phyloP scores from a whole-genome alignment of 1,284 basidiomycete species.

The Pyrrhoderma noxium region DNA sequence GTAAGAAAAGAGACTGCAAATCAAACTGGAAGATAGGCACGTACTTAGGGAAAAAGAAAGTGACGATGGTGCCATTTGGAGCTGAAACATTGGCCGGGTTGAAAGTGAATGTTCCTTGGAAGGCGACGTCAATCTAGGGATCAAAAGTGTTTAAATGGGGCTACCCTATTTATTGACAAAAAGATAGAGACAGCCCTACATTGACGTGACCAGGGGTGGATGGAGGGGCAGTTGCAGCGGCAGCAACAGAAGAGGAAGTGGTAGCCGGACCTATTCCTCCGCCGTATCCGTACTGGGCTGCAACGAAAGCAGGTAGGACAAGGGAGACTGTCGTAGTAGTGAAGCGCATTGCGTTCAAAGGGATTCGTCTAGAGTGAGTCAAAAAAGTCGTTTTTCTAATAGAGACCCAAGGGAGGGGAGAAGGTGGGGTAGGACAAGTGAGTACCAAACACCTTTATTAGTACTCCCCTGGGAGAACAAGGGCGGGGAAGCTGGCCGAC shows the following conservation, averaged over 20 bases:
- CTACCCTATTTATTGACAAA: too few relatives aligned
- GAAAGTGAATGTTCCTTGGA: constrained; percentile 26
- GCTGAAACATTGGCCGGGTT: constrained; percentile 18
- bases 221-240: constrained; percentile 39
- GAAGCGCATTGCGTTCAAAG: constrained; percentile 11
- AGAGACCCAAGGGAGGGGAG: constrained; percentile 1
- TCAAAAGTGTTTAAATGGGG: neutral
- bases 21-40: constrained; percentile 17
- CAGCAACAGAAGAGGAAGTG: constrained; percentile 20
- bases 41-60: constrained; percentile 47
- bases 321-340: constrained; percentile 7
- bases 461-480: neutral
- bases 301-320: constrained; percentile 31
- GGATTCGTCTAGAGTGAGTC: neutral
- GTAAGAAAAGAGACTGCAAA: neutral
- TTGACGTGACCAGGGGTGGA: constrained; percentile 36
- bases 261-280: constrained; percentile 20
- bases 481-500: constrained; percentile 14
- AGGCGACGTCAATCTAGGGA: constrained; percentile 40
- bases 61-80: constrained; percentile 37
- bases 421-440: constrained; percentile 3
- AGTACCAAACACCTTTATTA: constrained; percentile 8
- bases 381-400: neutral
- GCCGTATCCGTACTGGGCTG: constrained; percentile 30
- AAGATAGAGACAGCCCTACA: constrained; percentile 27